Evolutionary conservation across 1,284 basidiomycete species (phyloP).

Genomic region (Mycena sp.): DNA sequence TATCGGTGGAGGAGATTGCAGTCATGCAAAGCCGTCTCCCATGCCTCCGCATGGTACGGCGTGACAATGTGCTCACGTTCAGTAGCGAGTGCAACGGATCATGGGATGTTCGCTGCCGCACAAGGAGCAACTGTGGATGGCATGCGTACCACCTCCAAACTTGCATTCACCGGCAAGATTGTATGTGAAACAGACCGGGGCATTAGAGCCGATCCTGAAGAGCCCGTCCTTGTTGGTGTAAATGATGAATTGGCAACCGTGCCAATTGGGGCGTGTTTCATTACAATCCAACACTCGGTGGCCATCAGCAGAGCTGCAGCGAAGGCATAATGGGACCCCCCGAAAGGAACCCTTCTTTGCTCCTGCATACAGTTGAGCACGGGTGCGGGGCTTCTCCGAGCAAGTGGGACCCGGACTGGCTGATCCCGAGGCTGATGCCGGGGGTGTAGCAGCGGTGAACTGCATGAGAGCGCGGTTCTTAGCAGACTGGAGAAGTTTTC

Average conservation of each 20-base stretch:
- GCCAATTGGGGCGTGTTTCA: background rate
- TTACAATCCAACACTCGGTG: background rate
- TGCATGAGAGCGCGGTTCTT: no score
- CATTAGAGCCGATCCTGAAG: background rate
- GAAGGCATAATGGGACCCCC: background rate
- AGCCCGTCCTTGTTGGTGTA: background rate
- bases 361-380: background rate
- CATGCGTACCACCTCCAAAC: background rate
- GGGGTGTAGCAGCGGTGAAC: no score
- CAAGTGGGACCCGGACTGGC: no score
- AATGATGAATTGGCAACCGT: slow-evolving; percentile 5
- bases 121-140: slow-evolving; percentile 15
- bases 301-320: background rate
- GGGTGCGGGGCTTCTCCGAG: no score
- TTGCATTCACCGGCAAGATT: background rate
- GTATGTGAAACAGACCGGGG: slow-evolving; percentile 1
- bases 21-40: background rate
- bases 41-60: slow-evolving; percentile 16
- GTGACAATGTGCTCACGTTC: slow-evolving; percentile 9
- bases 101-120: slow-evolving; percentile 2
- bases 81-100: slow-evolving; percentile 20
- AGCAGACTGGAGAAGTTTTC: no score
- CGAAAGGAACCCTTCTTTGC: background rate
- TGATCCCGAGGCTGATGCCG: no score
- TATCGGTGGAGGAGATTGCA: no score